phyloP scores from a whole-genome alignment of 139 green algal genomes.

The Raphidocelis subcapitata region DNA sequence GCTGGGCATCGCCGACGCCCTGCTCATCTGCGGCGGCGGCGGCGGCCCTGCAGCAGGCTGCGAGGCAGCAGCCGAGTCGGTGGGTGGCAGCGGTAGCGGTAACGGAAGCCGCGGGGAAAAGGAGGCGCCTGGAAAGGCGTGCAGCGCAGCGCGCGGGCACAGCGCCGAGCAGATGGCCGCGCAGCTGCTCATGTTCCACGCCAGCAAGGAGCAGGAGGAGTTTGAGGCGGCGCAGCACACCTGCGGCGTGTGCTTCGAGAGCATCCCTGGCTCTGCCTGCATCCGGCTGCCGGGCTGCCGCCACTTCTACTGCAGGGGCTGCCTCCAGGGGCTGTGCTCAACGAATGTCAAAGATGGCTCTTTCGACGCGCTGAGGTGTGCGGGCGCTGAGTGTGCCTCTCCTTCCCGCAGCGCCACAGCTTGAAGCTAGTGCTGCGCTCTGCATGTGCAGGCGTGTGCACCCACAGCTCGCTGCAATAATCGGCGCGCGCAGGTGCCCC shows the following conservation, averaged over 20 bases:
- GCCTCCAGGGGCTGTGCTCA: slow-evolving; percentile 48
- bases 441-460: no score
- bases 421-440: no score
- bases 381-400: no score
- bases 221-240: slow-evolving; percentile 25
- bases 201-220: slow-evolving; percentile 16
- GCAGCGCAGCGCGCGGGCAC: neutral
- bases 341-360: slow-evolving; percentile 58
- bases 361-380: slow-evolving; percentile 56
- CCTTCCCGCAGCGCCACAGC: no score
- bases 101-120: neutral
- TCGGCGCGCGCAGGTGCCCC: no score
- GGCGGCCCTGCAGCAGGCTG: neutral
- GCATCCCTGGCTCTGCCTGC: slow-evolving; percentile 42
- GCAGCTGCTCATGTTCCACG: slow-evolving; percentile 42
- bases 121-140: no score
- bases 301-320: slow-evolving; percentile 76
- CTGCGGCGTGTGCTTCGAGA: slow-evolving; percentile 73
- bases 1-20: neutral
- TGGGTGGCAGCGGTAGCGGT: neutral
- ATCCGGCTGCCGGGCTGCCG: slow-evolving; percentile 59
- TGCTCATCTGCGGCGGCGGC: no score
- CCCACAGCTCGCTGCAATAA: no score
- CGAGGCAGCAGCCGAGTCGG: neutral
- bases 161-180: slow-evolving; percentile 32